Percentiles rank a stretch among this genome's conserved stretches.
phyloP scores from a whole-genome alignment of 2,329 filamentous ascomycete species.

The Talaromyces funiculosus region DNA sequence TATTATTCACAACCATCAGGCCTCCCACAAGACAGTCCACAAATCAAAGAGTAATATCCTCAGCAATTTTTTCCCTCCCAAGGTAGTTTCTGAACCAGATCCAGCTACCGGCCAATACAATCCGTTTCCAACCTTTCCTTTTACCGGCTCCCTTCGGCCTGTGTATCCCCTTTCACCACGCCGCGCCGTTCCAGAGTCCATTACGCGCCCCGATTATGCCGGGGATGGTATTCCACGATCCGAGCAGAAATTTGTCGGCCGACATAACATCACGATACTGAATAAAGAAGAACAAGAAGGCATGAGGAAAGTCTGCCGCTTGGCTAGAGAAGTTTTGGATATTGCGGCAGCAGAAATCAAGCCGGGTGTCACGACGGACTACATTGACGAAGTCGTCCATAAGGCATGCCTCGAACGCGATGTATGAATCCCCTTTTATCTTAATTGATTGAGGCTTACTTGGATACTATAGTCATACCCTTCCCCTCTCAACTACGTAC shows the following conservation, averaged over 20 bases:
- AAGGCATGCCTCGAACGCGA: conserved; percentile 89
- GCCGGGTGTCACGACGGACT: conserved; percentile 93
- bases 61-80: conserved; percentile 68
- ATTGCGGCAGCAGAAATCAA: conserved; percentile 75
- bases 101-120: conserved; percentile 86
- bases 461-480: conserved; percentile 67
- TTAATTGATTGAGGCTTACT: conserved; percentile 13
- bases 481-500: conserved; percentile 88
- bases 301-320: conserved; percentile 86
- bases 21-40: conserved; percentile 75
- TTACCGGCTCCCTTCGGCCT: conserved; percentile 73
- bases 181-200: conserved; percentile 70
- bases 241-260: conserved; percentile 59
- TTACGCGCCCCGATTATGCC: conserved; percentile 82
- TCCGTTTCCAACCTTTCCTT: conserved; percentile 83
- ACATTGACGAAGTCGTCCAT: conserved; percentile 91
- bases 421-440: conserved; percentile 51
- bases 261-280: conserved; percentile 77
- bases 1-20: conserved; percentile 45
- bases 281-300: conserved; percentile 74
- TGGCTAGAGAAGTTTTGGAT: conserved; percentile 88
- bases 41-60: conserved; percentile 74
- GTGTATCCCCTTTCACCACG: conserved; percentile 75
- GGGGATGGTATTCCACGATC: conserved; percentile 69
- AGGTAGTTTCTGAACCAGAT: conserved; percentile 83